These are phyloP conservation scores for Wickerhamomyces silvicola DNA, from an alignment of 805 yeast species.

Conservation along the genomic window DNA sequence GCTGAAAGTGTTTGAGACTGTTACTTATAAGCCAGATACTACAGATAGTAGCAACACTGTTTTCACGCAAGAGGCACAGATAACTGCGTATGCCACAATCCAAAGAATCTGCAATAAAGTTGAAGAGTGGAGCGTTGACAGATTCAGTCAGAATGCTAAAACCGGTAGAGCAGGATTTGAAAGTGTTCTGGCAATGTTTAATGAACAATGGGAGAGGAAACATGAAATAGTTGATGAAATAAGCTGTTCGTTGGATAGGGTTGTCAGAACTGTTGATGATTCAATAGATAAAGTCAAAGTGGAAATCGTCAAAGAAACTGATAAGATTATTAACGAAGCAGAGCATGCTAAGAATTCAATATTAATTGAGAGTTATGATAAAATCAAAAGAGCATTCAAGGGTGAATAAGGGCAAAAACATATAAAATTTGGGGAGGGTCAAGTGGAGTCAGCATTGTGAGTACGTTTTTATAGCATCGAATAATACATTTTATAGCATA, in stretches of 20 bases:
- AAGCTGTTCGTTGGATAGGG: conserved; percentile 18
- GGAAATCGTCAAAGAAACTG: conserved; percentile 39
- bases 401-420: no score
- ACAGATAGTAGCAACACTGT: conserved; percentile 47
- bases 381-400: conserved; percentile 19
- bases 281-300: conserved; percentile 43
- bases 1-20: conserved; percentile 79
- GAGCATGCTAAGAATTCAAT: conserved; percentile 17
- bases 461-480: no score
- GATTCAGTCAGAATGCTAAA: conserved; percentile 83
- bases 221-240: conserved; percentile 23
- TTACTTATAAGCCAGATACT: conserved; percentile 69
- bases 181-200: conserved; percentile 52
- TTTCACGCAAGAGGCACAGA: conserved; percentile 80
- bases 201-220: conserved; percentile 28
- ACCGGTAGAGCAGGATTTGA: conserved; percentile 85
- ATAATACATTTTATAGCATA: no score
- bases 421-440: no score
- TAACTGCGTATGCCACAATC: conserved; percentile 76
- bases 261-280: conserved; percentile 27
- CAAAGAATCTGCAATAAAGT: conserved; percentile 66
- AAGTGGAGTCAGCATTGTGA: no score
- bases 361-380: conserved; percentile 16
- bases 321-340: conserved; percentile 21
- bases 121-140: conserved; percentile 87